These are phyloP conservation scores for Penicillium sp. DNA, from an alignment of 2,329 filamentous ascomycete species.

Conservation along the genomic window DNA sequence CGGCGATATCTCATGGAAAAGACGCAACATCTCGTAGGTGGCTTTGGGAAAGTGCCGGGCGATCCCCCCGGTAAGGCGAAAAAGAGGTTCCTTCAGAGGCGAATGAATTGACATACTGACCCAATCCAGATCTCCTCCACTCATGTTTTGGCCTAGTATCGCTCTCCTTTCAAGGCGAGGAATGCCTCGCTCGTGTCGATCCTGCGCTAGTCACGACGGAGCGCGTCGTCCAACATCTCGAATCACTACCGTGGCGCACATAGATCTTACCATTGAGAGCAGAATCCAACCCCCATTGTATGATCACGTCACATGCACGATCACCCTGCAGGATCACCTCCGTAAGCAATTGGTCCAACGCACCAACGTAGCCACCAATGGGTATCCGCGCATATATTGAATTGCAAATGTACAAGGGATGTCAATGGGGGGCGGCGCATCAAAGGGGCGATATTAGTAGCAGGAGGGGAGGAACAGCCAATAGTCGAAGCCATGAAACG, in stretches of 20 bases:
- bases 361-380: constrained; percentile 4
- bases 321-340: neutral
- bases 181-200: constrained; percentile 72
- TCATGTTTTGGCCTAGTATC: constrained; percentile 85
- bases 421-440: neutral
- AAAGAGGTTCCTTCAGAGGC: neutral
- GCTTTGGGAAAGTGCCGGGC: constrained; percentile 74
- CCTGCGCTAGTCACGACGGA: constrained; percentile 74
- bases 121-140: constrained; percentile 72
- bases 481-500: constrained; percentile 3
- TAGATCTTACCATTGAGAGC: constrained; percentile 10
- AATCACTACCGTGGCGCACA: constrained; percentile 44
- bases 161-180: constrained; percentile 73
- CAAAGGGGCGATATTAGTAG: neutral
- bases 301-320: neutral
- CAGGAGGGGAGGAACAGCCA: neutral
- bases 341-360: constrained; percentile 4
- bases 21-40: constrained; percentile 84
- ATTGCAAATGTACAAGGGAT: neutral
- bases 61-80: constrained; percentile 64
- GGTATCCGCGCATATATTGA: constrained; percentile 2
- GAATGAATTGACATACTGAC: constrained; percentile 2
- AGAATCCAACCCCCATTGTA: neutral
- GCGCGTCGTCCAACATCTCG: constrained; percentile 44
- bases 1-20: constrained; percentile 81